Conservation (phyloP, 2,329 filamentous ascomycete genomes). For the Diaporthe helianthi region DNA sequence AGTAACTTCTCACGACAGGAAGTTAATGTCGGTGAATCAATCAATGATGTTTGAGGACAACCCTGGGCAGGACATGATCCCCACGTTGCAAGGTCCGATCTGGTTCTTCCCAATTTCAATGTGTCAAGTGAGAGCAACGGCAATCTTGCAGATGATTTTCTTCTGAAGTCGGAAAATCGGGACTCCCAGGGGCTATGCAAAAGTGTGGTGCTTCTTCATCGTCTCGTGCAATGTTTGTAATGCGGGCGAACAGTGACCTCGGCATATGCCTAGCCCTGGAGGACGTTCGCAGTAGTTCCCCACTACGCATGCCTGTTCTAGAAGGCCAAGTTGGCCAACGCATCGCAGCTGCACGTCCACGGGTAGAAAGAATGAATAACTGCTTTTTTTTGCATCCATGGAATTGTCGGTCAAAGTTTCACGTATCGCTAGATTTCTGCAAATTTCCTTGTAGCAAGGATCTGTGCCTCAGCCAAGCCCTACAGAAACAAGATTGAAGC, state of each 20-base stretch:
- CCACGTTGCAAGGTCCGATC: background rate
- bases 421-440: background rate
- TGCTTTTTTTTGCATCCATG: constrained; percentile 1
- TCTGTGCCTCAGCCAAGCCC: constrained; percentile 13
- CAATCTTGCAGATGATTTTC: background rate
- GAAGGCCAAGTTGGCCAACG: background rate
- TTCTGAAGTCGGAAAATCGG: background rate
- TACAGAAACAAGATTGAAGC: constrained; percentile 1
- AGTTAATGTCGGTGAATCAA: too few species aligned
- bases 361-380: background rate
- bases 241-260: background rate
- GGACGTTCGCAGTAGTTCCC: background rate
- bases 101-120: background rate
- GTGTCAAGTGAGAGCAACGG: background rate
- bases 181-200: background rate
- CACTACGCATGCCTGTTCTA: background rate
- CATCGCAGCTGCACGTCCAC: background rate
- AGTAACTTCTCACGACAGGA: background rate
- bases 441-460: background rate
- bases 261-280: background rate
- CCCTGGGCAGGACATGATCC: background rate
- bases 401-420: background rate
- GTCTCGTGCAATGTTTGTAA: background rate
- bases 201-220: background rate
- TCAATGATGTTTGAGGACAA: background rate